Percentiles rank a stretch among this genome's conserved stretches.
phyloP scores from a whole-genome alignment of 148 eudicot genomes.

The Rhododendron vialii region DNA sequence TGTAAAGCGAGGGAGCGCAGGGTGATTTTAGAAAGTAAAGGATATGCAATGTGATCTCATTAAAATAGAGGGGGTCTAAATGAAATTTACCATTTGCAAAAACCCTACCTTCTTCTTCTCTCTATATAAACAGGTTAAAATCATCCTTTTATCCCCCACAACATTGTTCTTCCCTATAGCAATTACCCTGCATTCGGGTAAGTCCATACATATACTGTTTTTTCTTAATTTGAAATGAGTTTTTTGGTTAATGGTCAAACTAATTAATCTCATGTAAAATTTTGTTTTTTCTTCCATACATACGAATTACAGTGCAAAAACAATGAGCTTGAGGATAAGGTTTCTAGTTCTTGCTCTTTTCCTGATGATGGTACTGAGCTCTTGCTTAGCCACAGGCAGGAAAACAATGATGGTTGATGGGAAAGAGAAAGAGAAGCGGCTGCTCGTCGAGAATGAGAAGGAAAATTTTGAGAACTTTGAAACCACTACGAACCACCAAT shows the following conservation, averaged over 20 bases:
- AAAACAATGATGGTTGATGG: neutral
- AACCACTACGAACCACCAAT: neutral
- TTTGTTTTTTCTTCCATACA: neutral
- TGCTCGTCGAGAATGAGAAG: neutral
- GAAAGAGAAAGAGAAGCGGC: neutral
- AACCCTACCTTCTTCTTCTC: neutral
- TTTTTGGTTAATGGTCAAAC: neutral
- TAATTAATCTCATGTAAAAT: neutral
- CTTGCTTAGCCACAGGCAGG: neutral
- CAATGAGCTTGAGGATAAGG: slow-evolving; percentile 7
- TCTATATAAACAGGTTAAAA: neutral
- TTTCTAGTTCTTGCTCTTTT: neutral
- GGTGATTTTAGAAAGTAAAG: no score
- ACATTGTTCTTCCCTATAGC: neutral
- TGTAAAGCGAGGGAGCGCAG: no score
- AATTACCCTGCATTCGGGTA: neutral
- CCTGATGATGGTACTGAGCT: slow-evolving; percentile 9
- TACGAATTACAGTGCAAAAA: neutral
- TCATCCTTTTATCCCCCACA: neutral
- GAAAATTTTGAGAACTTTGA: neutral
- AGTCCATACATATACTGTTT: neutral
- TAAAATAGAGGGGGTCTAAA: neutral
- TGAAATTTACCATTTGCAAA: neutral
- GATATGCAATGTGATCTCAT: neutral
- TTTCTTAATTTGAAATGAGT: neutral